Conservation (phyloP, 495 filamentous ascomycete genomes). For the Viridothelium virens region DNA sequence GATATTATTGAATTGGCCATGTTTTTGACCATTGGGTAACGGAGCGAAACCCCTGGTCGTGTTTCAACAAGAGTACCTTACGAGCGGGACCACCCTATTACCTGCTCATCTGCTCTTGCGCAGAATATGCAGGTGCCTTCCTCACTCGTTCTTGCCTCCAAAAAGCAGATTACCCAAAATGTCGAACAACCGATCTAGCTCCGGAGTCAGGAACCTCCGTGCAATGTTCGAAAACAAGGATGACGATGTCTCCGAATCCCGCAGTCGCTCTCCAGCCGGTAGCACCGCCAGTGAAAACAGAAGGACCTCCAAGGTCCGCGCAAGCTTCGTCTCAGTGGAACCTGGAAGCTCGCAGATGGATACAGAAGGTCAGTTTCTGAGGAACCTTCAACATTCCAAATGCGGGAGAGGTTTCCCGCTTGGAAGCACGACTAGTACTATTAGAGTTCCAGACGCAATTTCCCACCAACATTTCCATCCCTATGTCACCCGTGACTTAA, state of each 20-base stretch:
- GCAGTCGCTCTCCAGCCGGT: conserved; percentile 62
- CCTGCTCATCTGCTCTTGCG: background rate
- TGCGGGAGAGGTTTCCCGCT: conserved; percentile 1
- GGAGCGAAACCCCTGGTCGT: background rate
- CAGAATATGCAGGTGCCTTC: background rate
- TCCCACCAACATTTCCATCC: background rate
- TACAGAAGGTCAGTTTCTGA: conserved; percentile 10
- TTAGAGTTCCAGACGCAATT: conserved; percentile 15
- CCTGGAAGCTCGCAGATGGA: conserved; percentile 41
- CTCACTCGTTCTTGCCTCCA: background rate
- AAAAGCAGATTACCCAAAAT: conserved; percentile 28
- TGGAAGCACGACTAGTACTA: conserved; percentile 11
- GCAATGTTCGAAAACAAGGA: conserved; percentile 76
- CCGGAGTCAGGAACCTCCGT: conserved; percentile 63
- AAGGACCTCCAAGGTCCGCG: conserved; percentile 63
- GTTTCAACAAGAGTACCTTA: background rate
- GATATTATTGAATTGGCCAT: background rate
- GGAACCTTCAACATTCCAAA: background rate
- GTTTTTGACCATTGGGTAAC: background rate
- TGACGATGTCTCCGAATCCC: conserved; percentile 48
- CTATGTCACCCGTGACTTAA: background rate
- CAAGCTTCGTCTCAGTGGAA: conserved; percentile 77
- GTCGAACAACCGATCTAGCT: conserved; percentile 42
- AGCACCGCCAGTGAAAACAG: conserved; percentile 36
- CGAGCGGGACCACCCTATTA: too few species aligned